Conservation (phyloP, 2,329 filamentous ascomycete genomes). For the Clarireedia hainanense region DNA sequence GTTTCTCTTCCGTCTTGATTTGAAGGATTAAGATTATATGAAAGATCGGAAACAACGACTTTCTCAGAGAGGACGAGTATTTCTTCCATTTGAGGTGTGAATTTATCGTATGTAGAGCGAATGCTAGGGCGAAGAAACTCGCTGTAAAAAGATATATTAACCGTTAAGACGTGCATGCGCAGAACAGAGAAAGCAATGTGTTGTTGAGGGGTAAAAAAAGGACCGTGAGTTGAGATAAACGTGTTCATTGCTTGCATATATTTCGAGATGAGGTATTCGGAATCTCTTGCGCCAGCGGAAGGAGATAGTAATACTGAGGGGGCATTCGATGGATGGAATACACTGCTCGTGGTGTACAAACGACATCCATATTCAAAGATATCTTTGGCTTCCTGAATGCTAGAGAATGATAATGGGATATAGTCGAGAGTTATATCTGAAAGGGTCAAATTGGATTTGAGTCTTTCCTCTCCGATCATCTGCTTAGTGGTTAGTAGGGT, state of each 20-base stretch:
- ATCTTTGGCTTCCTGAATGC: neutral
- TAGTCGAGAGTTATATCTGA: too few relatives aligned
- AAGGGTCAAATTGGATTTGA: too few relatives aligned
- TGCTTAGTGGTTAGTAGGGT: too few relatives aligned
- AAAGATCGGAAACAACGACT: neutral
- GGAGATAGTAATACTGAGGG: too few relatives aligned
- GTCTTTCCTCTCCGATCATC: too few relatives aligned
- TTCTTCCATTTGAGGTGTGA: neutral
- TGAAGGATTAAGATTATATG: neutral
- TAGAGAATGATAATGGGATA: too few relatives aligned
- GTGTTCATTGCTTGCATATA: too few relatives aligned
- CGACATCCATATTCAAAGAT: slow-evolving; percentile 7
- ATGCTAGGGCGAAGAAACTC: slow-evolving; percentile 1
- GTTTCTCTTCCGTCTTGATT: neutral
- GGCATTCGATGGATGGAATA: neutral
- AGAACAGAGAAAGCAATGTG: neutral
- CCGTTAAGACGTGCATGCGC: slow-evolving; percentile 9
- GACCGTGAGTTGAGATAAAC: too few relatives aligned
- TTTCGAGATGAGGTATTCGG: too few relatives aligned
- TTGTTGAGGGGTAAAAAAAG: too few relatives aligned
- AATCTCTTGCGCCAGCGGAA: too few relatives aligned
- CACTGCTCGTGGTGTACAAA: neutral
- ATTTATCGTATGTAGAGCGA: neutral
- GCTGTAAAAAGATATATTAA: slow-evolving; percentile 3
- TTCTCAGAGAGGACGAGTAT: neutral